Percentiles rank a stretch among this genome's conserved stretches.
These are phyloP conservation scores for Kurtzmaniella quercitrusa DNA, from an alignment of 1,139 yeast species.

Conservation along the genomic window DNA sequence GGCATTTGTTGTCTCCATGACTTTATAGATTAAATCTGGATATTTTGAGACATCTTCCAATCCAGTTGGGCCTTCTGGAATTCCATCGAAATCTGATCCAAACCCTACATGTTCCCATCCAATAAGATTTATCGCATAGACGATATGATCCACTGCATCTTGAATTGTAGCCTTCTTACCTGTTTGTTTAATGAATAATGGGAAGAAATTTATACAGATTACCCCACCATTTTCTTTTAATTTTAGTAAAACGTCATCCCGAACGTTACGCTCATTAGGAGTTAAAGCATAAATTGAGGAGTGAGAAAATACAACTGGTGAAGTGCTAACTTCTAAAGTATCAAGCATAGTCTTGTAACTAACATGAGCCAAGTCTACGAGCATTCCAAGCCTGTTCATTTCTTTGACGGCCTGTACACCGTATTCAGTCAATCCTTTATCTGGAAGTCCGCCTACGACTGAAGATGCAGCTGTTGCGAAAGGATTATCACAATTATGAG, in stretches of 20 bases:
- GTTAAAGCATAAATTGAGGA: conserved; percentile 40
- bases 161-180: conserved; percentile 30
- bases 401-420: conserved; percentile 40
- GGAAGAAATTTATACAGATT: conserved; percentile 45
- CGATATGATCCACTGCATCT: conserved; percentile 46
- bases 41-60: conserved; percentile 52
- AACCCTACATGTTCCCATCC: conserved; percentile 57
- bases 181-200: conserved; percentile 30
- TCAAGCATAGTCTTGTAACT: conserved; percentile 49
- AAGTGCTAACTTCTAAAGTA: conserved; percentile 32
- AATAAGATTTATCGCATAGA: conserved; percentile 37
- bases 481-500: conserved; percentile 55
- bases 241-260: conserved; percentile 40
- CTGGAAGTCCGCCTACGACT: conserved; percentile 39
- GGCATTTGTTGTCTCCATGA: conserved; percentile 36
- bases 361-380: conserved; percentile 53
- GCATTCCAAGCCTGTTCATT: conserved; percentile 52
- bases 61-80: conserved; percentile 44
- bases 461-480: conserved; percentile 53
- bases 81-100: conserved; percentile 55
- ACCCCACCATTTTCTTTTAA: conserved; percentile 47
- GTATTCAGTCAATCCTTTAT: conserved; percentile 38
- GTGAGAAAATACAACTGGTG: conserved; percentile 52
- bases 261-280: conserved; percentile 44
- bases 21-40: conserved; percentile 41